Base-by-base conservation (phyloP, 495 filamentous ascomycete species). In the Hyaloscypha bicolor region DNA sequence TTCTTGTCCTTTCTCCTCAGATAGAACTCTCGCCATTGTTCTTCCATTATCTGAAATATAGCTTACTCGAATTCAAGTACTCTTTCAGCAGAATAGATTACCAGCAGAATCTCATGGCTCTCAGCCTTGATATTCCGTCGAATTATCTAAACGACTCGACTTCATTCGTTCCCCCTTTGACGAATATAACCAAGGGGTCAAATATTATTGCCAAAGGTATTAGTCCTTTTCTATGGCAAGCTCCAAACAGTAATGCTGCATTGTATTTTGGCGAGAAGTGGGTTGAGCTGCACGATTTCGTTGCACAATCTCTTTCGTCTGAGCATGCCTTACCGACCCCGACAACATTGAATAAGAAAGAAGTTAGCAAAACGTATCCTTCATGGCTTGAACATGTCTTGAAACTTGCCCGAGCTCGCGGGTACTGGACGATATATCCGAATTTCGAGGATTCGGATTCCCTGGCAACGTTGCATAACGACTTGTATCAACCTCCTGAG, bases 181-280 rank as follows among this genome's bases (percentile, higher is more conserved):
- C n/a, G 2, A 68, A 67, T 52, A 6, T 12, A 22, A 56, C 64
- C 16, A 68, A 59, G 19, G 56, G 31, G 1, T 25, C 64, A 31
- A 75, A 79, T 45, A 71, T 42, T 5, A 69, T 72, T 31, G 57
- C 66, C 5, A 62, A 73, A 29, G 30, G 61, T 0, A 71, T 79
- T 6, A 69, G 67, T 16, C 83, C 89, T 0, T 94, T 94, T 69
- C 79, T 94, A 4, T 96, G 90, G 90, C 90, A 96, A 77, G 85
- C 89, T 48, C 93, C 93, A 22, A 89, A 88, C 73, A 90, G 87
- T 72, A 90, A 93, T 70, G 92, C 92, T 2, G 85, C 88, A 12
- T 81, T 97, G 19, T 92, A 91, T 75, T 90, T 93, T 60, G 92
- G 92, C 29, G 87, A 92, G 39, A 91, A 90, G 73, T 97, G 93